Evolutionary conservation across 1,284 basidiomycete species (phyloP).

Genomic region (Ganoderma lingzhi): DNA sequence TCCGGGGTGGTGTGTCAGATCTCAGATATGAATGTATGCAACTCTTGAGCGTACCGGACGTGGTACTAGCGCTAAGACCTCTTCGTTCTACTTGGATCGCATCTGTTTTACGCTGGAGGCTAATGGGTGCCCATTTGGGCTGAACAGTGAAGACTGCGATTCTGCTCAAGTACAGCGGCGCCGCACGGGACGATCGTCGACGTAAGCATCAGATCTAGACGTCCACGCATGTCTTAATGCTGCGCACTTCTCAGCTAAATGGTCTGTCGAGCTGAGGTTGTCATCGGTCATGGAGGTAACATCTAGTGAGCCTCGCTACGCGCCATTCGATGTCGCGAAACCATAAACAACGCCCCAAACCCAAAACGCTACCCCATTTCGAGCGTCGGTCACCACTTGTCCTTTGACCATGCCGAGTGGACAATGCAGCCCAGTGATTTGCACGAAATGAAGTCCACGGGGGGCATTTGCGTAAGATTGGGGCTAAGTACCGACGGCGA

Average conservation of each 20-base stretch:
- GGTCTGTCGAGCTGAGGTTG: neutral
- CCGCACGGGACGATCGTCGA: neutral
- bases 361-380: neutral
- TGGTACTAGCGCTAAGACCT: neutral
- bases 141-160: no score
- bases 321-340: neutral
- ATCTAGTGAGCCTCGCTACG: neutral
- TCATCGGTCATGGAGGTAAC: neutral
- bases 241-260: neutral
- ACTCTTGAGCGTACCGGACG: neutral
- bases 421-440: conserved; percentile 1
- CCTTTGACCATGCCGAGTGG: neutral
- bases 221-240: neutral
- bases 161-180: neutral
- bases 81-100: neutral
- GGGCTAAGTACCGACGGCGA: neutral
- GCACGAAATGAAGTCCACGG: neutral
- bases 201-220: neutral
- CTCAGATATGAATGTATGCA: no score
- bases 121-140: no score
- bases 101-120: neutral
- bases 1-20: neutral
- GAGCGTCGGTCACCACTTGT: neutral
- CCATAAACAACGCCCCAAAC: neutral
- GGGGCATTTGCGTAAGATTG: neutral